phyloP scores from a whole-genome alignment of 768 basidiomycete species.

The Neoboletus subvelutipes region DNA sequence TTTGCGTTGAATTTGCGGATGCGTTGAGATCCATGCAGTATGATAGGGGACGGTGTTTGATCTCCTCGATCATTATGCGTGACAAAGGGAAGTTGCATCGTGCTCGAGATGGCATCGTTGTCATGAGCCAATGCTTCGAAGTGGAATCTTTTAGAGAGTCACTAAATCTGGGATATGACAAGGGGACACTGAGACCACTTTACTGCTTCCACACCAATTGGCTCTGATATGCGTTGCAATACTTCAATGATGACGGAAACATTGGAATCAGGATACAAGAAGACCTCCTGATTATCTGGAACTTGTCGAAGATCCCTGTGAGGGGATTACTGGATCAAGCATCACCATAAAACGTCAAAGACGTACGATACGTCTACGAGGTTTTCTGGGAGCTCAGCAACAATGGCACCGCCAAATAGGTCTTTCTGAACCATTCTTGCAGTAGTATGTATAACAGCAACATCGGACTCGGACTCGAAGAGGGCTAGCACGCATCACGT shows the following conservation, averaged over 20 bases:
- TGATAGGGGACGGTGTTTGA: slow-evolving; percentile 55
- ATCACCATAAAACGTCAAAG: slow-evolving; percentile 8
- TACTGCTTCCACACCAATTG: slow-evolving; percentile 58
- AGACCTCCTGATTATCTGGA: slow-evolving; percentile 94
- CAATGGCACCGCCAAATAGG: slow-evolving; percentile 90
- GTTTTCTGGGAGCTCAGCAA: slow-evolving; percentile 48
- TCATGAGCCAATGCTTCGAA: slow-evolving; percentile 90
- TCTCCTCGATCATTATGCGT: slow-evolving; percentile 44
- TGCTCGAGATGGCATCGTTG: slow-evolving; percentile 62
- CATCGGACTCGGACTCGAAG: too few species aligned
- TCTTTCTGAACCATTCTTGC: slow-evolving; percentile 12
- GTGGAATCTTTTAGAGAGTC: slow-evolving; percentile 65
- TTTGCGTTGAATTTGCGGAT: slow-evolving; percentile 76
- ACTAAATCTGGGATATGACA: slow-evolving; percentile 1
- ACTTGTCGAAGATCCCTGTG: slow-evolving; percentile 73
- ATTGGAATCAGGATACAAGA: slow-evolving; percentile 66
- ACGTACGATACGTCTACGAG: slow-evolving; percentile 88
- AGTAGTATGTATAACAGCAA: neutral
- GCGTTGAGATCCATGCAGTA: slow-evolving; percentile 66
- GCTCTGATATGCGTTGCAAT: slow-evolving; percentile 65
- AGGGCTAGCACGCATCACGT: slow-evolving; percentile 16
- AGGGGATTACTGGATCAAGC: neutral
- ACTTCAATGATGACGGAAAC: slow-evolving; percentile 85
- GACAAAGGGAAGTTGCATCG: slow-evolving; percentile 42
- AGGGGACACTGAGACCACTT: slow-evolving; percentile 46